Base-by-base conservation (phyloP, 2,329 filamentous ascomycete genomes). In the Talaromyces sp. region DNA sequence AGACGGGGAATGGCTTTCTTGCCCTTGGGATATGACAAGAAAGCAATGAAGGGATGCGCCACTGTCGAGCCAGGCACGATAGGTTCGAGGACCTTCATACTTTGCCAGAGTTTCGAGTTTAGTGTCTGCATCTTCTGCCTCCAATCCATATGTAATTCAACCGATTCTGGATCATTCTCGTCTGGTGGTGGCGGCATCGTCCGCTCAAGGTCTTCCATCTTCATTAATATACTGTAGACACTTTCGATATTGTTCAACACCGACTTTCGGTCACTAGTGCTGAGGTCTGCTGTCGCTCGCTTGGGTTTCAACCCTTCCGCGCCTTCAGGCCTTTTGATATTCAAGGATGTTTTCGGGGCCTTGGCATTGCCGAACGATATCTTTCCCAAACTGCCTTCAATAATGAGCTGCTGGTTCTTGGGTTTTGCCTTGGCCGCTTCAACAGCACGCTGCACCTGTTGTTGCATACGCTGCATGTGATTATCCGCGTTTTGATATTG, bases 311-410 rank as follows among this genome's bases (percentile, higher is more conserved):
- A 73, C 62, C 88, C 85, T 50, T 86, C 85, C 44, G 80, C 81
- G 67, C 82, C 87, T 58, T 97, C 93, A 21, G 86, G 83, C 35
- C 93, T 90, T 82, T 96, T 98, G 80, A 99, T 93, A 75, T 96
- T 99, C 57, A 99, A 86, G 63, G 98, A 82, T 16, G 93, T 92
- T 76, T 96, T 95, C 0, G 95, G 95, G 0, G 95, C 96, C 81
- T 98, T 99, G 55, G 95, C 92, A 71, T 99, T 99, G 82, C 93
- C 97, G 80, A 98, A 99, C 0, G 93, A 96, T 63, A 99, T 99
- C 81, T 98, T 99, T 67, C 95, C 95, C 57, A 99, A 80, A 72
- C 92, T 97, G 28, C 95, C 95, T 73, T 97, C 93, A 64, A 99
- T 93, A 21, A 98, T 93, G 8, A 99, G 83, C 75, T 97, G 93